Conservation (phyloP, 345 rosid genomes). For the Zanthoxylum bungeanum region DNA sequence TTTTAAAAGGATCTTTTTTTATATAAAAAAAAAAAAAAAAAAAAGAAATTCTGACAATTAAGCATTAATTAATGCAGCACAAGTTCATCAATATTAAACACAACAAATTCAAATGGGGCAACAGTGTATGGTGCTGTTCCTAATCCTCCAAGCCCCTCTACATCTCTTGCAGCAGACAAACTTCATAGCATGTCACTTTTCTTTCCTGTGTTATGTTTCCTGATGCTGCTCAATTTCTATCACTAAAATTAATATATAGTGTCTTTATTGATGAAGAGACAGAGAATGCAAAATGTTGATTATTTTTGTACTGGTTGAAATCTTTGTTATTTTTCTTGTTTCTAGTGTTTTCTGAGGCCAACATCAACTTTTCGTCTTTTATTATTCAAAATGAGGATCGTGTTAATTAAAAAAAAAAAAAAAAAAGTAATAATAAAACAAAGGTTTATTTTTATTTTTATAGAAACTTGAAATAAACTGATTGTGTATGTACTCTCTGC, state of each 20-base stretch:
- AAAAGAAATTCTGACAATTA: not conserved
- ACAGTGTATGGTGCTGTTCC: constrained; percentile 59
- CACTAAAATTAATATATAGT: not conserved
- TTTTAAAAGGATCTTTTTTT: too few relatives aligned
- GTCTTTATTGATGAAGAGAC: not conserved
- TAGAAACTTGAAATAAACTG: too few relatives aligned
- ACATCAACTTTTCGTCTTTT: too few relatives aligned
- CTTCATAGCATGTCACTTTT: not conserved
- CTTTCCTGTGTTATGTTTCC: not conserved
- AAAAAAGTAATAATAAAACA: too few relatives aligned
- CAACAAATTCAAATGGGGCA: constrained; percentile 63
- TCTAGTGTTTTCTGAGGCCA: not conserved
- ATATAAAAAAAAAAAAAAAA: too few relatives aligned
- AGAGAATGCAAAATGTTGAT: not conserved
- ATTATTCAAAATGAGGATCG: too few relatives aligned
- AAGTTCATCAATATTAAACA: constrained; percentile 58
- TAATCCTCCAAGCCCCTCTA: constrained; percentile 32
- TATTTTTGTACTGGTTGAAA: constrained; percentile 3
- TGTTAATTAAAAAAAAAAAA: too few relatives aligned
- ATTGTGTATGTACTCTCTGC: too few relatives aligned
- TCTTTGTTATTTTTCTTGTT: not conserved
- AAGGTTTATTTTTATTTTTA: too few relatives aligned
- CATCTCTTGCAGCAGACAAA: constrained; percentile 28
- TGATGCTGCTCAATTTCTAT: constrained; percentile 5
- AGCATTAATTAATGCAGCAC: constrained; percentile 41